Percentiles rank a stretch among this genome's conserved stretches.
Conservation (phyloP, 345 rosid species). For the Salix purpurea region DNA sequence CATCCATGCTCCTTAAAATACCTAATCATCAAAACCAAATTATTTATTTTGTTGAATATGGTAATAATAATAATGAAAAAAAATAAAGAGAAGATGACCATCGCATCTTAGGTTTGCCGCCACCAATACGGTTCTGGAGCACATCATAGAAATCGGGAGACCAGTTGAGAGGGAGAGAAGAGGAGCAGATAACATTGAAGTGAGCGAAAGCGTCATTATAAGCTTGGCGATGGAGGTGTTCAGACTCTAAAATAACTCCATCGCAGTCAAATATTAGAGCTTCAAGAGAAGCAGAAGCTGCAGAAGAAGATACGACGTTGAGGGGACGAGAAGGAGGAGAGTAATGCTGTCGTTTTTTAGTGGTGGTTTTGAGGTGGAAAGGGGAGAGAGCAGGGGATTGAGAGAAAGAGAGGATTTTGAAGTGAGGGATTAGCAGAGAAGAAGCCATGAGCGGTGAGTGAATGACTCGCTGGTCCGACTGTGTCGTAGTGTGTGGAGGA, state of each 20-base stretch:
- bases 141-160: constrained; percentile 64
- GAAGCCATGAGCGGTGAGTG: constrained; percentile 9
- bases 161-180: constrained; percentile 60
- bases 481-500: no score
- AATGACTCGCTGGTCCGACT: no score
- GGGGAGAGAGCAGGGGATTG: not conserved
- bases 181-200: constrained; percentile 69
- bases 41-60: not conserved
- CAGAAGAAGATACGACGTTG: constrained; percentile 29
- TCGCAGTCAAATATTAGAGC: constrained; percentile 93
- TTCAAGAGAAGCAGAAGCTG: constrained; percentile 44
- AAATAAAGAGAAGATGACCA: constrained; percentile 34
- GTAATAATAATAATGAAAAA: not conserved
- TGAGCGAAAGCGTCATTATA: constrained; percentile 87
- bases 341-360: not conserved
- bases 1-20: constrained; percentile 90
- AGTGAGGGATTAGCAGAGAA: constrained; percentile 1
- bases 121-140: constrained; percentile 81
- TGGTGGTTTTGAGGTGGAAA: constrained; percentile 4
- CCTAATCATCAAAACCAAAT: constrained; percentile 32
- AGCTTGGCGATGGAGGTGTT: constrained; percentile 88
- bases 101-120: constrained; percentile 98
- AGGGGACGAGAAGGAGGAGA: not conserved
- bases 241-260: constrained; percentile 89
- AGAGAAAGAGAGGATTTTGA: not conserved